Evolutionary conservation across 768 basidiomycete species (phyloP), one percentile per base, ranked within the genome.

Genomic region (Amanita molliuscula): DNA sequence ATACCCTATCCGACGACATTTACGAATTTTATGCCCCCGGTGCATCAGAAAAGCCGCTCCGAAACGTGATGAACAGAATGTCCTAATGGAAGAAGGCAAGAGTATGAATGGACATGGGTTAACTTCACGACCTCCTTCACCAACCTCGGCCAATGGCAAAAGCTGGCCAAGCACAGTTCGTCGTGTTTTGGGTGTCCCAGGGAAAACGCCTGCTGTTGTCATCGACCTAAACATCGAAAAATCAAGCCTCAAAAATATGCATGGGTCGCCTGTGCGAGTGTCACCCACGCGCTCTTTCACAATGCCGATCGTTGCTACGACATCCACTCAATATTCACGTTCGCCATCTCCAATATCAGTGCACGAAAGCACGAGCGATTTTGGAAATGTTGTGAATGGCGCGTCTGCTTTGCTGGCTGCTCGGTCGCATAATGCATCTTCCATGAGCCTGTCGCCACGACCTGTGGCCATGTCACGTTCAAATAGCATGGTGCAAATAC

Each of bases 391-490:
- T 38, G 7, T 25, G 42, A 43, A 28, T 44, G 28, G 28, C 42
- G 42, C 25, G 64, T 63, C 70, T 51, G 67, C 68, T 20, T 61
- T 76, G 44, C 67, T 77, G 47, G 73, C 76, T 23, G 67, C 77
- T 44, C 76, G 84, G 13, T 87, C 84, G 55, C 70, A 81, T 55
- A 87, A 84, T 54, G 70, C 73, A 6, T 86, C 84, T 3, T 76
- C 80, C 62, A 73, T 80, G 61, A 86, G 75, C 59, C 59, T 86
- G 35, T 65, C 71, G 28, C 71, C 82, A 37, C 71, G 81, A 43
- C 65, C 57, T 48, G 55, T 51, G 15, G 62, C 64, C 6, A 56
- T 67, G 48, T 66, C 66, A 47, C 61, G 65, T 52, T 52, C 58
- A 28, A 65, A 62, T 54, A 66, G 62, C 40, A n/a, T 26, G 49